Base-by-base conservation (phyloP, 148 eudicot genomes). In the Dysphania ambrosioides region DNA sequence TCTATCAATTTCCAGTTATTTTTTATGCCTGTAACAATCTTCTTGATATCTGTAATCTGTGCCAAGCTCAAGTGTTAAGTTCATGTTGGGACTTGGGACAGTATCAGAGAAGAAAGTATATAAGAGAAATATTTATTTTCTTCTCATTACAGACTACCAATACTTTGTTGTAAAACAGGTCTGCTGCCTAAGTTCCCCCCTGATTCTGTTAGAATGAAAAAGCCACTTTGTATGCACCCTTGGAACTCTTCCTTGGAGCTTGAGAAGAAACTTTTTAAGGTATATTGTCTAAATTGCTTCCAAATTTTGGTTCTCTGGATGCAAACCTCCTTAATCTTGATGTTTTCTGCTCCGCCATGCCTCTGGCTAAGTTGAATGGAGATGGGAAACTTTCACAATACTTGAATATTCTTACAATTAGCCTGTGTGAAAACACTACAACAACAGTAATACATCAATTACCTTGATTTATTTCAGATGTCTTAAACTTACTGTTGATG, bases 111-210 rank as follows among this genome's bases (percentile, higher is more conserved):
- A 16, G 68, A 23, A 24, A 36, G 51, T 55, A 11, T 56, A 64
- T 47, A 13, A 44, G 26, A 11, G 2, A 68, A n/a, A 26, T 34
- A 66, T 2, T 68, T 21, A 26, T 75, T 41, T 62, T 31, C 24
- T 15, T 40, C 8, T 32, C 13, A 26, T 60, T 59, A 26, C 41
- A 53, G 38, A 72, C 30, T 75, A n/a, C 61, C 29, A 72, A 56
- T 68, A 21, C 31, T 78, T 69, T 61, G 29, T 57, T 74, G 34
- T 42, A 69, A 72, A 74, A 29, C 86, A 95, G 99, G 89, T 82
- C 86, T 90, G 80, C 86, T 95, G 68, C 90, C 89, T 32, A 92
- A 89, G 84, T 95, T 90, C 74, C 99, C 99, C 63, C 96, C 97
- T 71, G 80, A 85, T 76, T 86, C 92, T 58, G 89, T 95, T 69